Percentiles rank a stretch among this genome's conserved stretches.
Conservation (phyloP, 1,284 basidiomycete genomes). For the Fomes fomentarius region DNA sequence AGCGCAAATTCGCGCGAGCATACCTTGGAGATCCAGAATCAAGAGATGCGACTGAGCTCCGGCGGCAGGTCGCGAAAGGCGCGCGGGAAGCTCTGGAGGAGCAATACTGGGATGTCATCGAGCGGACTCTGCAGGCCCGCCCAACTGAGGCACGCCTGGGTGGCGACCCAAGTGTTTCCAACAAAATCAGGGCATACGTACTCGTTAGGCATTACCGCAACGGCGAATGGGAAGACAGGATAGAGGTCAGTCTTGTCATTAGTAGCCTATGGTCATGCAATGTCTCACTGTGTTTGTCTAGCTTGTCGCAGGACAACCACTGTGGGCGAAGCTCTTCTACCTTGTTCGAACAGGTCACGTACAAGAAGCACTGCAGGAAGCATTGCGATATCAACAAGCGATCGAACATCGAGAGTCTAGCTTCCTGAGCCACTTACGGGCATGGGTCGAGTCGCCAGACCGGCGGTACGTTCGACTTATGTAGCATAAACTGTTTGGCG, state of each 20-base stretch:
- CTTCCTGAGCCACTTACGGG: slow-evolving; percentile 85
- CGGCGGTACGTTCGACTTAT: slow-evolving; percentile 58
- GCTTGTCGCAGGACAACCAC: slow-evolving; percentile 82
- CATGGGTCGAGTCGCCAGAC: slow-evolving; percentile 86
- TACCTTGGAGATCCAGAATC: slow-evolving; percentile 73
- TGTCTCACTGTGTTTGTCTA: slow-evolving; percentile 33
- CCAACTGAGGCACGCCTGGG: slow-evolving; percentile 89
- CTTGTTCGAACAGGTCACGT: slow-evolving; percentile 87
- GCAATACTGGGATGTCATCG: slow-evolving; percentile 87
- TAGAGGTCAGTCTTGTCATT: slow-evolving; percentile 83
- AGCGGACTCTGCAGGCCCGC: slow-evolving; percentile 82
- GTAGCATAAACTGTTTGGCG: background rate
- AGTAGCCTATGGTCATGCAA: too few relatives aligned
- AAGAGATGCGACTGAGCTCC: slow-evolving; percentile 62
- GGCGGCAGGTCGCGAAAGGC: slow-evolving; percentile 73
- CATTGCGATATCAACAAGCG: slow-evolving; percentile 70
- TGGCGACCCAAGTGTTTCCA: slow-evolving; percentile 88
- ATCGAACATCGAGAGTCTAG: slow-evolving; percentile 84
- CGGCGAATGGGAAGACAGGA: slow-evolving; percentile 83
- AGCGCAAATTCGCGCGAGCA: slow-evolving; percentile 73
- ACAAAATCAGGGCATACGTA: slow-evolving; percentile 89
- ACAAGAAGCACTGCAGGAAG: slow-evolving; percentile 81
- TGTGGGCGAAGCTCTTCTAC: slow-evolving; percentile 95
- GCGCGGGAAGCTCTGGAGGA: slow-evolving; percentile 78
- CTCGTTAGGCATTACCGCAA: slow-evolving; percentile 80